Evolutionary conservation across 2,329 filamentous ascomycete species (phyloP).

Genomic region (Didymellaceae sp.): DNA sequence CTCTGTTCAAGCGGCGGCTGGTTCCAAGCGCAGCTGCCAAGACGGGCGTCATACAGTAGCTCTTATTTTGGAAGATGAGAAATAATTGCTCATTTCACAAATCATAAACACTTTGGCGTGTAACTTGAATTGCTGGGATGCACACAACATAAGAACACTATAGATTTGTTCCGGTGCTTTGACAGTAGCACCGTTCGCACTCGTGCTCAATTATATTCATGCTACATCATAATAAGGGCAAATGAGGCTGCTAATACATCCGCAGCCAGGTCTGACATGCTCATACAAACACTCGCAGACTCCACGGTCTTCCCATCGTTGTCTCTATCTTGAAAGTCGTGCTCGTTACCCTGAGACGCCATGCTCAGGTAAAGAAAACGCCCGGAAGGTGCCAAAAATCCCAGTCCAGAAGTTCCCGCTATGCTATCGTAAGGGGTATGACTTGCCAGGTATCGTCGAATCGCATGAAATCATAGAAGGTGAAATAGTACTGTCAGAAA

Average conservation of each 20-base stretch:
- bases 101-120: no score
- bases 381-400: constrained; percentile 25
- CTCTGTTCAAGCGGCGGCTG: constrained; percentile 12
- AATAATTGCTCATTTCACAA: no score
- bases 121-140: no score
- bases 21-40: constrained; percentile 13
- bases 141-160: no score
- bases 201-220: constrained; percentile 30
- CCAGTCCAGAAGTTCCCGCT: constrained; percentile 38
- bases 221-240: constrained; percentile 29
- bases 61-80: not conserved
- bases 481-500: constrained; percentile 30
- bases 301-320: constrained; percentile 7
- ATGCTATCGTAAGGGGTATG: constrained; percentile 50
- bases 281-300: constrained; percentile 16
- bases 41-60: constrained; percentile 10
- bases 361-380: constrained; percentile 13
- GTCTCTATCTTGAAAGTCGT: constrained; percentile 10
- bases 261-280: constrained; percentile 27
- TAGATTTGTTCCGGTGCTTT: no score
- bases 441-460: constrained; percentile 43
- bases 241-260: constrained; percentile 23
- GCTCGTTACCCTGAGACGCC: constrained; percentile 10
- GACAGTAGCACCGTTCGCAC: constrained; percentile 1
- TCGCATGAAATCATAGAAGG: constrained; percentile 32